Evolutionary conservation across 805 yeast species (phyloP).

Genomic region (Priceomyces haplophilus): DNA sequence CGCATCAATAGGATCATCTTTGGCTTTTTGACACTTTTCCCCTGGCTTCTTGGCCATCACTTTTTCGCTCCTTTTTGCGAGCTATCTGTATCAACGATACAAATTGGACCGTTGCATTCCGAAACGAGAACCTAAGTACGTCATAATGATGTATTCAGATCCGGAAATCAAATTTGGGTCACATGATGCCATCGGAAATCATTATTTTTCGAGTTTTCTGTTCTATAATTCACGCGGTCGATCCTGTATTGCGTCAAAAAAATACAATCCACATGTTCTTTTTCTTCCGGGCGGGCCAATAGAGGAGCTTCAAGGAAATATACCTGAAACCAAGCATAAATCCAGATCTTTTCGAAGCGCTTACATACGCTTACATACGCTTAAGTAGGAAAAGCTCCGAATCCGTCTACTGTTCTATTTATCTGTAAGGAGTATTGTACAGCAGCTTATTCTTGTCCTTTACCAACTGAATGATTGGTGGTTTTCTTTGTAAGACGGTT

Average conservation of each 20-base stretch:
- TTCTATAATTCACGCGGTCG: not conserved
- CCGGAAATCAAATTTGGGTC: not conserved
- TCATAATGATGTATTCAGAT: conserved; percentile 6
- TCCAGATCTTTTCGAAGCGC: not conserved
- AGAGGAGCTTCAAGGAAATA: not conserved
- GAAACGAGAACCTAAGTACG: not conserved
- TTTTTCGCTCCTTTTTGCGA: not conserved
- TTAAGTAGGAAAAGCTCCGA: no score
- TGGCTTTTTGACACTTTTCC: no score
- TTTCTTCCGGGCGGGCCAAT: conserved; percentile 1
- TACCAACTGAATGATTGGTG: no score
- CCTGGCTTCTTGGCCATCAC: no score
- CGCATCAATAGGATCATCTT: no score
- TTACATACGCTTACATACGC: no score
- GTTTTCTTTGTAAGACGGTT: no score
- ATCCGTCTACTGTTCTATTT: no score
- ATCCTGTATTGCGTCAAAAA: not conserved
- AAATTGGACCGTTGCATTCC: not conserved
- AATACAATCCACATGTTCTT: not conserved
- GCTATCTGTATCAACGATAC: not conserved
- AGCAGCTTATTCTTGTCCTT: no score
- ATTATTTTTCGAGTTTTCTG: not conserved
- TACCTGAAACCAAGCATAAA: not conserved
- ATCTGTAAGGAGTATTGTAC: no score
- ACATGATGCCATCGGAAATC: not conserved